Conservation (phyloP, 2,329 filamentous ascomycete genomes). For the Fusarium sp. region DNA sequence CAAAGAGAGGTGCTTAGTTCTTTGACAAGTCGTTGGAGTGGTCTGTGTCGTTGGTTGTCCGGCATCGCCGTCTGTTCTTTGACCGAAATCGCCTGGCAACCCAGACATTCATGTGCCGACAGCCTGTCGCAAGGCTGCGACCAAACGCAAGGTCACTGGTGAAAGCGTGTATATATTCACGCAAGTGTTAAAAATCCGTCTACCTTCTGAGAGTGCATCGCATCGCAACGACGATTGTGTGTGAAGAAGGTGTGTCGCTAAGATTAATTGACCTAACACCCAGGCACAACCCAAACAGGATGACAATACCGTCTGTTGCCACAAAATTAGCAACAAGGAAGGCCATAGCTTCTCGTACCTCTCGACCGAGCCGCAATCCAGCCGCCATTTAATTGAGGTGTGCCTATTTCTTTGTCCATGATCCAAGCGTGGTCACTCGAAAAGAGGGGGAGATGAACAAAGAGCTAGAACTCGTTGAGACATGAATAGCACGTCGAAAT, state of each 20-base stretch:
- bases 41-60: conserved; percentile 18
- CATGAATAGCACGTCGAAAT: not conserved
- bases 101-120: not conserved
- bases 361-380: not conserved
- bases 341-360: not conserved
- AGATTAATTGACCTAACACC: not conserved
- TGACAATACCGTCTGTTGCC: conserved; percentile 28
- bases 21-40: conserved; percentile 21
- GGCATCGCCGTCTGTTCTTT: conserved; percentile 22
- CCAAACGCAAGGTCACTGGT: not conserved
- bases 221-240: not conserved
- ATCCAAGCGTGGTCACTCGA: not conserved
- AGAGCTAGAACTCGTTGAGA: conserved; percentile 4
- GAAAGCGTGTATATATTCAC: fast-evolving
- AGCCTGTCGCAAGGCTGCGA: not conserved
- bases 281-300: conserved; percentile 6
- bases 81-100: not conserved
- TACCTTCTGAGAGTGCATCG: too few species aligned
- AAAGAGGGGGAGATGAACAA: conserved; percentile 29
- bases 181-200: fast-evolving
- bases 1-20: conserved; percentile 21
- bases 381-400: not conserved
- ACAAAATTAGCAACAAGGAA: conserved; percentile 28
- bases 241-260: not conserved
- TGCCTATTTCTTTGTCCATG: conserved; percentile 25